phyloP scores from a whole-genome alignment of 2,329 filamentous ascomycete genomes.

The Penicillium nordicum region DNA sequence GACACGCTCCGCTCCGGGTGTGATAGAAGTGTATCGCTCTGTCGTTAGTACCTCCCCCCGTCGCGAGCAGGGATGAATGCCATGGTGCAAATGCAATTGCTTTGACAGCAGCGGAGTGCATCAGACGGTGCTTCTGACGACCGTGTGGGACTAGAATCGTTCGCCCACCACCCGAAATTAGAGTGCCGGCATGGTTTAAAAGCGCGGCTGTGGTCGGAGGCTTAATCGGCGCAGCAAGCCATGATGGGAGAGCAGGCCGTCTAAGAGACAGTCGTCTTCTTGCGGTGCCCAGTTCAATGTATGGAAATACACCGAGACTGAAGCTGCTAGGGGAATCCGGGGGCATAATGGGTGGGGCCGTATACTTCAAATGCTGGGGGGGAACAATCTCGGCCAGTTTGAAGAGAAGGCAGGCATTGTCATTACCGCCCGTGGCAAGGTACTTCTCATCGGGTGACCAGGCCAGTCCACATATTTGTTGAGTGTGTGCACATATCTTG shows the following conservation, averaged over 20 bases:
- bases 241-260: slow-evolving; percentile 27
- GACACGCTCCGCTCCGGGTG: slow-evolving; percentile 72
- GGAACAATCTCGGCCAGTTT: slow-evolving; percentile 58
- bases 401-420: slow-evolving; percentile 84
- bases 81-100: slow-evolving; percentile 96
- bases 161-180: slow-evolving; percentile 33
- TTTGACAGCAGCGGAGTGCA: slow-evolving; percentile 85
- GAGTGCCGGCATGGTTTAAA: slow-evolving; percentile 24
- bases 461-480: slow-evolving; percentile 89
- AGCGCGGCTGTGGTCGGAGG: slow-evolving; percentile 20
- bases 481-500: slow-evolving; percentile 72
- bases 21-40: slow-evolving; percentile 96
- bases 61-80: slow-evolving; percentile 81
- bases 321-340: slow-evolving; percentile 9
- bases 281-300: slow-evolving; percentile 16
- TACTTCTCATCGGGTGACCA: slow-evolving; percentile 74
- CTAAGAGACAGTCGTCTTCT: slow-evolving; percentile 24
- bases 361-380: slow-evolving; percentile 10
- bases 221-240: slow-evolving; percentile 20
- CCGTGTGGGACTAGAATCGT: slow-evolving; percentile 53
- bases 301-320: slow-evolving; percentile 22
- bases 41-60: slow-evolving; percentile 90
- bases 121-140: slow-evolving; percentile 67
- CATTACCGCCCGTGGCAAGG: slow-evolving; percentile 88
- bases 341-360: slow-evolving; percentile 9